Evolutionary conservation across 2,329 filamentous ascomycete genomes (phyloP).

Genomic region (Ophiostoma quercus): DNA sequence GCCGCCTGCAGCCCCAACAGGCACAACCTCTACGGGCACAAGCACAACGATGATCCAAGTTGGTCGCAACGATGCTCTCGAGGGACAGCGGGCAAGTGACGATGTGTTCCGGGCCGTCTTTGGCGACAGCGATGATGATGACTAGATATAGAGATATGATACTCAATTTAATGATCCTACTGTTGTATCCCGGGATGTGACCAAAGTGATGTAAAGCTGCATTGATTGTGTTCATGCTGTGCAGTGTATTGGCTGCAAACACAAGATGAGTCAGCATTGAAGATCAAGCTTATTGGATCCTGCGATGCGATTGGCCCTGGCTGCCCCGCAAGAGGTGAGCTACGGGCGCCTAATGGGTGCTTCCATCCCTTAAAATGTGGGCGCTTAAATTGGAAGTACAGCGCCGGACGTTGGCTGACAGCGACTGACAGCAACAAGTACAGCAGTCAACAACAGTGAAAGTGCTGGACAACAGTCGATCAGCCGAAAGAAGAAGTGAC

Average conservation of each 20-base stretch:
- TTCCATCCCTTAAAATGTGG: conserved; percentile 15
- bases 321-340: not conserved
- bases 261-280: not conserved
- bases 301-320: not conserved
- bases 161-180: not conserved
- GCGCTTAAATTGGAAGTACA: conserved; percentile 14
- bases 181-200: not conserved
- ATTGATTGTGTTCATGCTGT: not conserved
- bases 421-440: not conserved
- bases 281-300: not conserved
- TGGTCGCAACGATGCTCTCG: conserved; percentile 72
- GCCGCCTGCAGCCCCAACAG: conserved; percentile 30
- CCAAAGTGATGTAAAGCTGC: not conserved
- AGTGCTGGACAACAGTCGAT: not conserved
- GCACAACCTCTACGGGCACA: conserved; percentile 26
- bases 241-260: not conserved
- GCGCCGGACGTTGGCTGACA: not conserved
- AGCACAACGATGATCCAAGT: conserved; percentile 50
- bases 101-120: conserved; percentile 90
- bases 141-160: not conserved
- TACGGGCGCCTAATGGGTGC: conserved; percentile 15
- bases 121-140: conserved; percentile 68
- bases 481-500: not conserved
- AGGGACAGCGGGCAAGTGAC: conserved; percentile 67
- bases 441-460: not conserved